A percentile compares a stretch with the other conserved stretches of the same genome.
Evolutionary conservation across 768 basidiomycete genomes (phyloP).

Genomic region (Mycena haematopus): DNA sequence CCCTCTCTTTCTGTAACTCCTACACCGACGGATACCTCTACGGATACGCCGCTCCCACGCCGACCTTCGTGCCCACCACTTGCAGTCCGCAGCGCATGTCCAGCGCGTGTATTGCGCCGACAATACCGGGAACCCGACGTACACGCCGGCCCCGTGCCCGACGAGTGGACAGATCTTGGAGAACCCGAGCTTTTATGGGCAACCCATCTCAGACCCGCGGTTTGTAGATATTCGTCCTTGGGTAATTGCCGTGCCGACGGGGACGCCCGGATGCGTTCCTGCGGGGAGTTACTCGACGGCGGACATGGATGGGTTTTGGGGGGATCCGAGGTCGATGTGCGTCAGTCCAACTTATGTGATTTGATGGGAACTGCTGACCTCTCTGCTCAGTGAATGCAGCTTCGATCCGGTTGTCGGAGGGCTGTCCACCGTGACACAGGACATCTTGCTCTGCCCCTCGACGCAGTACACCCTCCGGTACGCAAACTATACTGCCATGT

Average conservation of each 20-base stretch:
- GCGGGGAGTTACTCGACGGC: slow-evolving; percentile 1
- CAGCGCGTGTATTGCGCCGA: too few species aligned
- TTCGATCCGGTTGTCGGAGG: neutral
- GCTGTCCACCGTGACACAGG: neutral
- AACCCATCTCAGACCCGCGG: neutral
- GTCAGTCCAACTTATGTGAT: neutral
- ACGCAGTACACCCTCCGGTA: slow-evolving; percentile 1
- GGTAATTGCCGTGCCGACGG: neutral
- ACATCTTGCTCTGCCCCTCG: neutral
- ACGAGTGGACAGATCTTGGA: neutral
- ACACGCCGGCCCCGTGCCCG: neutral
- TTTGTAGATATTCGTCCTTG: neutral
- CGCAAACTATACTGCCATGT: neutral
- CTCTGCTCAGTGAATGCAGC: slow-evolving; percentile 1
- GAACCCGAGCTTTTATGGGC: neutral
- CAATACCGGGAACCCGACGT: too few species aligned
- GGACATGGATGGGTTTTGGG: neutral
- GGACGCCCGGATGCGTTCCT: neutral
- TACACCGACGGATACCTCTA: neutral
- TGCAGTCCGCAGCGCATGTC: too few species aligned
- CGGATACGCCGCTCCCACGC: neutral
- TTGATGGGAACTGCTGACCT: neutral
- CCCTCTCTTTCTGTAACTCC: neutral
- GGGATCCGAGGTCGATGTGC: neutral
- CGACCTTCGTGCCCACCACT: neutral